Conservation (phyloP, 1,284 basidiomycete genomes). For the Psilocybe mexicana region DNA sequence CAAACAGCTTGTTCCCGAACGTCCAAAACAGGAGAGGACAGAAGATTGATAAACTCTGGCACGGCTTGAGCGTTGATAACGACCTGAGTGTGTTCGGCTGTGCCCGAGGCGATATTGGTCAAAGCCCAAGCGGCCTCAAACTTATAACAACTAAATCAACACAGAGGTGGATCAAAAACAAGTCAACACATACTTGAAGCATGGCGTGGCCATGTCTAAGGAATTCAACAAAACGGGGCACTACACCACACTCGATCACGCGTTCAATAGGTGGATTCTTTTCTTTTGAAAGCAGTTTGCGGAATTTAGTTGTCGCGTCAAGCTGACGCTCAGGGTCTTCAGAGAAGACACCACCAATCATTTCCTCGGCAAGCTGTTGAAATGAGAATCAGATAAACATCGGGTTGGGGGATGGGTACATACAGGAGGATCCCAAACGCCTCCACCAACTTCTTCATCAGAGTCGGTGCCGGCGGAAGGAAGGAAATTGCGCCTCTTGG, state of each 20-base stretch:
- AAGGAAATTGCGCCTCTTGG: slow-evolving; percentile 92
- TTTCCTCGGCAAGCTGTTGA: slow-evolving; percentile 80
- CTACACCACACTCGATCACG: slow-evolving; percentile 97
- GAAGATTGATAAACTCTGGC: slow-evolving; percentile 94
- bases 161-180: slow-evolving; percentile 1
- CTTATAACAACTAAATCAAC: slow-evolving; percentile 41
- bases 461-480: slow-evolving; percentile 75
- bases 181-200: slow-evolving; percentile 75
- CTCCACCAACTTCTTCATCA: slow-evolving; percentile 79
- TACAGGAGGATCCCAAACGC: slow-evolving; percentile 78
- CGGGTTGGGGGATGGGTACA: slow-evolving; percentile 29
- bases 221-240: slow-evolving; percentile 97
- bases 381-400: slow-evolving; percentile 15
- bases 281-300: slow-evolving; percentile 98
- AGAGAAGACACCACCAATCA: slow-evolving; percentile 93
- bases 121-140: slow-evolving; percentile 99
- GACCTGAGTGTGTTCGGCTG: slow-evolving; percentile 97
- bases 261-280: slow-evolving; percentile 99
- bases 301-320: slow-evolving; percentile 95
- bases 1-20: slow-evolving; percentile 97
- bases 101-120: slow-evolving; percentile 99
- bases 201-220: slow-evolving; percentile 86
- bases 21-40: slow-evolving; percentile 86
- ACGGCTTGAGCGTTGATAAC: slow-evolving; percentile 95
- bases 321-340: slow-evolving; percentile 90